These are phyloP conservation scores for Meyerozyma elateridarum DNA, from an alignment of 1,139 yeast genomes.

Conservation along the genomic window DNA sequence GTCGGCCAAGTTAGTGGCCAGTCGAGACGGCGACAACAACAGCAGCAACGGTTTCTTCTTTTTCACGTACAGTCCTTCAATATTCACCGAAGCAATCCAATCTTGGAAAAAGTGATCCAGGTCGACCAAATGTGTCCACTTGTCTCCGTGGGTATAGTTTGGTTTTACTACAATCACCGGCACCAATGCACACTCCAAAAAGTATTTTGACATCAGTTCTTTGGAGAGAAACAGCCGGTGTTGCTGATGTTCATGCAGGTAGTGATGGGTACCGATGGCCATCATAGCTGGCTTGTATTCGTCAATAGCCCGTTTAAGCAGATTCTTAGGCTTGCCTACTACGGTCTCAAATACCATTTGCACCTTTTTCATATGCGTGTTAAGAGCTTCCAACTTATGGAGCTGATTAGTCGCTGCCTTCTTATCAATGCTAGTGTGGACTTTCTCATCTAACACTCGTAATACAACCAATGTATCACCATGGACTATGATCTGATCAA, in stretches of 20 bases:
- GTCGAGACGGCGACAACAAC: neutral
- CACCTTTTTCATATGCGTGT: conserved; percentile 43
- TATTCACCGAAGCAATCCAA: conserved; percentile 13
- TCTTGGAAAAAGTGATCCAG: conserved; percentile 12
- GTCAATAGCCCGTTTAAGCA: conserved; percentile 49
- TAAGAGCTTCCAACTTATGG: conserved; percentile 41
- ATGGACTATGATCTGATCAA: conserved; percentile 57
- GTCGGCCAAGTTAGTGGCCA: conserved; percentile 8
- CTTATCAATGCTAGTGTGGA: conserved; percentile 24
- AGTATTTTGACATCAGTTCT: conserved; percentile 53
- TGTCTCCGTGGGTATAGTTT: conserved; percentile 35
- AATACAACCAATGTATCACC: conserved; percentile 64
- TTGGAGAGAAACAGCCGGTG: conserved; percentile 44
- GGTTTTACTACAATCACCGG: conserved; percentile 70
- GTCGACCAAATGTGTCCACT: conserved; percentile 11
- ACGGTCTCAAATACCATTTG: conserved; percentile 56
- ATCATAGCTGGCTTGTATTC: conserved; percentile 64
- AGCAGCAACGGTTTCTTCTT: conserved; percentile 1
- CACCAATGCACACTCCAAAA: conserved; percentile 60
- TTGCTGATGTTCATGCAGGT: conserved; percentile 32
- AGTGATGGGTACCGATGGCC: conserved; percentile 57
- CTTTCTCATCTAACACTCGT: conserved; percentile 51
- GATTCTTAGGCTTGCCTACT: conserved; percentile 56
- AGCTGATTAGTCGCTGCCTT: conserved; percentile 29
- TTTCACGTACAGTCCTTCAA: conserved; percentile 2